phyloP scores from a whole-genome alignment of 2,329 filamentous ascomycete genomes.

The Fusarium sp. region DNA sequence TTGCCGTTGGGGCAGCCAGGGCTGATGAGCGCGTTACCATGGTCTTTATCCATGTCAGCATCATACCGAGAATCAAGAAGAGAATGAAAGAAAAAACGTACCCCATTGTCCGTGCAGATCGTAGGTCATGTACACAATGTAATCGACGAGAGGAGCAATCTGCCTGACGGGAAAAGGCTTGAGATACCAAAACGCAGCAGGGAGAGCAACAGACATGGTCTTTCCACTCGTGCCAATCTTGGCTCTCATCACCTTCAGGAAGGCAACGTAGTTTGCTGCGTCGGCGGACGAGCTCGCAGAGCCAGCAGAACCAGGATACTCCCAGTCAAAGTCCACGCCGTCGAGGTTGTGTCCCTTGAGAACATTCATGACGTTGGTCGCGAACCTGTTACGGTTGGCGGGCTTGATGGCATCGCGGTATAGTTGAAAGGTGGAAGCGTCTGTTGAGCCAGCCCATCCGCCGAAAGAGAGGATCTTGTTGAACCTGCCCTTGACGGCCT shows the following conservation, averaged over 20 bases:
- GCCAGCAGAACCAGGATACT: slow-evolving; percentile 51
- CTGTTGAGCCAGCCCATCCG: slow-evolving; percentile 48
- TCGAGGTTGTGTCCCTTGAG: slow-evolving; percentile 52
- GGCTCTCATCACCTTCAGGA: slow-evolving; percentile 45
- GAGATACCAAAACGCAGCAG: slow-evolving; percentile 53
- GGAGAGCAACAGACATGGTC: slow-evolving; percentile 50
- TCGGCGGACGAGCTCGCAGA: slow-evolving; percentile 44
- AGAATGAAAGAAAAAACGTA: too few relatives aligned
- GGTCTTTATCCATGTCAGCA: slow-evolving; percentile 31
- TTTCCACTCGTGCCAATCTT: slow-evolving; percentile 45
- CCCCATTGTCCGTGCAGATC: slow-evolving; percentile 51
- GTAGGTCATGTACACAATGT: slow-evolving; percentile 52
- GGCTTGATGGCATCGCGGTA: slow-evolving; percentile 45
- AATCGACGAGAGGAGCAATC: slow-evolving; percentile 47
- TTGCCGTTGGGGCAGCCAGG: slow-evolving; percentile 43
- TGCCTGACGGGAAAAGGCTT: slow-evolving; percentile 48
- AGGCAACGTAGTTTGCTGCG: slow-evolving; percentile 47
- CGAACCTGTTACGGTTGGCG: slow-evolving; percentile 51
- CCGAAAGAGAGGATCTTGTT: slow-evolving; percentile 51
- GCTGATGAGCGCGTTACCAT: slow-evolving; percentile 39
- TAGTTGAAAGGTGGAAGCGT: slow-evolving; percentile 40
- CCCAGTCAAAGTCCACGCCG: slow-evolving; percentile 59
- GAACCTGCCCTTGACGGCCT: slow-evolving; percentile 38
- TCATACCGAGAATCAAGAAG: too few relatives aligned
- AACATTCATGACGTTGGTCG: slow-evolving; percentile 51